Evolutionary conservation across 306 rosid species (phyloP), one percentile per base, ranked within the genome.

Genomic region (Cicer yamashitae): DNA sequence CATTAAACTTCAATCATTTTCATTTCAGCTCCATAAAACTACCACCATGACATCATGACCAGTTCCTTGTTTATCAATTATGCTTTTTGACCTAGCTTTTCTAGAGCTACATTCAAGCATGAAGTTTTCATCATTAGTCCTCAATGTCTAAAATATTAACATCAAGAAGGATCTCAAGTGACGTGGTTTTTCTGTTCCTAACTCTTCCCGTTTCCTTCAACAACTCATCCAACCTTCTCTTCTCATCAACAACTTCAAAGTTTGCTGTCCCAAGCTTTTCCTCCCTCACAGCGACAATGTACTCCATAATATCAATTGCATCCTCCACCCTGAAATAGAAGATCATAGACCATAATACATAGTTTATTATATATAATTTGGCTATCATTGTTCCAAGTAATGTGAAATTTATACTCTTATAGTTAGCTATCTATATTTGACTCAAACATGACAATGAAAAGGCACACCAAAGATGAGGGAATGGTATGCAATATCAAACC

Each of bases 221-320:
- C 82, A 92, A 74, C 82, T 88, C 90, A 0, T 88, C 81, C 88
- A 96, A 77, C 84, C 99, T 96, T 82, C 87, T 90, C 79, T 89
- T 96, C 88, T 96, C 99, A 68, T 96, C 97, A 54, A 76, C 89
- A 43, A 96, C 98, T 46, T 92, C 99, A 7, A 97, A 86, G 85
- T 90, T 88, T 53, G 96, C 98, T 12, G 99, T 96, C 62, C 99
- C 99, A 4, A 96, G 97, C 46, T 90, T 96, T 83, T 92, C 96
- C 73, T 92, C 98, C 64, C 99, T 89, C 86, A 77, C 86, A 46
- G 60, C 87, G 5, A 90, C 91, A 11, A 96, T 89, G 75, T 80
- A 70, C 58, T 96, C 99, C 86, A 96, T 81, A 60, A 89, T 81
- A 71, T 92, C 88, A 65, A 92, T 92, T 18, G 99, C 99, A 6